These are phyloP conservation scores for Coemansia sp. DNA, from an alignment of 192 early-diverging fungal genomes.

Conservation along the genomic window DNA sequence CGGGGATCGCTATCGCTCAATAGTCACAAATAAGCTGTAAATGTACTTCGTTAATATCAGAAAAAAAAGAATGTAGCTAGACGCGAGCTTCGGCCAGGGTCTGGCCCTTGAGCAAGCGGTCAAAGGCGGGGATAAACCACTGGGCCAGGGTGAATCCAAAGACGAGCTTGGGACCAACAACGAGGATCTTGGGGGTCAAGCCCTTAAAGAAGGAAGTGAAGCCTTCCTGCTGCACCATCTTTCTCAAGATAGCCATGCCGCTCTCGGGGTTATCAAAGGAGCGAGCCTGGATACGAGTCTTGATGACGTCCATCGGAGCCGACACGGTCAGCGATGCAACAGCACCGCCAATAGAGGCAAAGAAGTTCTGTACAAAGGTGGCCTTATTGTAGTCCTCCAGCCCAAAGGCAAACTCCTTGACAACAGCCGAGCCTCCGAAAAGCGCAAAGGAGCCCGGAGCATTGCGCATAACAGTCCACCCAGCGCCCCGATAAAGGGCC, in stretches of 20 bases:
- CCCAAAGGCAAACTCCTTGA: slow-evolving; percentile 90
- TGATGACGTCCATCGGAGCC: slow-evolving; percentile 97
- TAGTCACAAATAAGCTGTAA: neutral
- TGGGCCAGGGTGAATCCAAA: slow-evolving; percentile 97
- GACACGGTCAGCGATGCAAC: slow-evolving; percentile 92
- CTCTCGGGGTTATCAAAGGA: slow-evolving; percentile 85
- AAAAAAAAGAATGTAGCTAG: neutral
- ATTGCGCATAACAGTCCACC: slow-evolving; percentile 97
- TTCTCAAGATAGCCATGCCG: slow-evolving; percentile 80
- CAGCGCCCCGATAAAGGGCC: slow-evolving; percentile 91
- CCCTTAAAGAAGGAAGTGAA: slow-evolving; percentile 95
- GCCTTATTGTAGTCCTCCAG: slow-evolving; percentile 90
- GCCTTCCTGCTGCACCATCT: slow-evolving; percentile 92
- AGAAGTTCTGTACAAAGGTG: slow-evolving; percentile 99
- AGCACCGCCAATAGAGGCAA: slow-evolving; percentile 92
- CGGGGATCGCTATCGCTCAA: slow-evolving; percentile 34
- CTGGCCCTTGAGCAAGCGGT: slow-evolving; percentile 38
- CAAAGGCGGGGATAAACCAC: slow-evolving; percentile 77
- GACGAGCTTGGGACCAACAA: slow-evolving; percentile 94
- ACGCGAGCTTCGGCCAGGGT: neutral
- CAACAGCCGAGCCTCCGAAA: slow-evolving; percentile 89
- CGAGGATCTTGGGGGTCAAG: slow-evolving; percentile 79
- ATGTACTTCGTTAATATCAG: neutral
- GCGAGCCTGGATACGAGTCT: slow-evolving; percentile 96
- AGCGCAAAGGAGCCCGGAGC: slow-evolving; percentile 97